Evolutionary conservation across 2,329 filamentous ascomycete species (phyloP).

Genomic region (Xylaria sp.): DNA sequence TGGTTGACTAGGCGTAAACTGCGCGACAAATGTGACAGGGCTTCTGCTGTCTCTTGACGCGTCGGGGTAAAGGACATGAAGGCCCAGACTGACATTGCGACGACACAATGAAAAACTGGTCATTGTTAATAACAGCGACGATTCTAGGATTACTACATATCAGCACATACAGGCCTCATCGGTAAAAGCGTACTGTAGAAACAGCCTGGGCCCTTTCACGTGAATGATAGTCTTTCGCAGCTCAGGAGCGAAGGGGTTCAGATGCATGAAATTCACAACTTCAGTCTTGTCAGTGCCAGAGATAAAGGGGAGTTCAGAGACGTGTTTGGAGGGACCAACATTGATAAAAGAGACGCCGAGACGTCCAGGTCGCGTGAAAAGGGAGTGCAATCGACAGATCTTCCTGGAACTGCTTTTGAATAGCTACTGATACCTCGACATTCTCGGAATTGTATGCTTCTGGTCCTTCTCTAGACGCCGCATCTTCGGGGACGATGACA

Average conservation of each 20-base stretch:
- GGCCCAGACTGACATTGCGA: constrained; percentile 42
- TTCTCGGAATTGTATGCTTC: not conserved
- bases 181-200: constrained; percentile 45
- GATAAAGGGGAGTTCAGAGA: not conserved
- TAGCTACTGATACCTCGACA: not conserved
- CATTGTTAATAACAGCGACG: not conserved
- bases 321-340: constrained; percentile 16
- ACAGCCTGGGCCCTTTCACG: constrained; percentile 34
- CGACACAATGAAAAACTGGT: constrained; percentile 46
- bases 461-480: not conserved
- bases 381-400: constrained; percentile 26
- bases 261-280: constrained; percentile 29
- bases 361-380: constrained; percentile 23
- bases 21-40: constrained; percentile 44
- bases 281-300: not conserved
- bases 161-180: constrained; percentile 49
- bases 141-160: too few relatives aligned
- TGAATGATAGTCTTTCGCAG: constrained; percentile 20
- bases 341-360: constrained; percentile 26
- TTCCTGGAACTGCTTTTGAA: constrained; percentile 27
- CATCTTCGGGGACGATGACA: not conserved
- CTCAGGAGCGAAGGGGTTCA: constrained; percentile 21
- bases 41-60: constrained; percentile 33
- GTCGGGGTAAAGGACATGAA: constrained; percentile 4
- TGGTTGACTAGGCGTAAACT: constrained; percentile 47